Percentiles rank a stretch among this genome's conserved stretches.
Evolutionary conservation across 805 yeast genomes (phyloP).

Genomic region (Candida xyloterini): DNA sequence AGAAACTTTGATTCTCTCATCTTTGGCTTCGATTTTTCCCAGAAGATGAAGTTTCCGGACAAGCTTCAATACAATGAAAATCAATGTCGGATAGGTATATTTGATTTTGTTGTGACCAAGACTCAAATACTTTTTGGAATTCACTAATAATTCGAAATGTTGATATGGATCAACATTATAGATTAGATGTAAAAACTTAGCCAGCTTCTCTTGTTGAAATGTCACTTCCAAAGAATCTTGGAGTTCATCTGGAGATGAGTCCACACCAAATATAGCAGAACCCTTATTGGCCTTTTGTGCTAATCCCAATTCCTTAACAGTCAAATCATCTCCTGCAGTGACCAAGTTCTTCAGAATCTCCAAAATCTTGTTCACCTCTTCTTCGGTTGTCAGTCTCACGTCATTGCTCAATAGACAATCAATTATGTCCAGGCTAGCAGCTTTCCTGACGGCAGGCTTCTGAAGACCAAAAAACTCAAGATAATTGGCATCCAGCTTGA

Average conservation of each 20-base stretch:
- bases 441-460: slow-evolving; percentile 48
- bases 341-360: slow-evolving; percentile 57
- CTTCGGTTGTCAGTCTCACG: slow-evolving; percentile 37
- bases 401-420: slow-evolving; percentile 47
- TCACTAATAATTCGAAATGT: slow-evolving; percentile 44
- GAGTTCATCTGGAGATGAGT: slow-evolving; percentile 21
- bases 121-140: slow-evolving; percentile 46
- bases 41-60: slow-evolving; percentile 46
- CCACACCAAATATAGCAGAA: slow-evolving; percentile 28
- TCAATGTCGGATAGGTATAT: slow-evolving; percentile 74
- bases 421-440: slow-evolving; percentile 60
- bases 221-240: slow-evolving; percentile 37
- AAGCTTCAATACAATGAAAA: slow-evolving; percentile 57
- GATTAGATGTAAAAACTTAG: slow-evolving; percentile 67
- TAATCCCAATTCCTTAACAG: slow-evolving; percentile 41
- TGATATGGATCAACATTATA: slow-evolving; percentile 45
- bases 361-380: slow-evolving; percentile 58
- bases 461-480: slow-evolving; percentile 54
- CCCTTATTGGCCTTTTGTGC: slow-evolving; percentile 9
- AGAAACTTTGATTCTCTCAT: slow-evolving; percentile 21
- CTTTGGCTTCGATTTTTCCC: slow-evolving; percentile 21
- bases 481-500: slow-evolving; percentile 47
- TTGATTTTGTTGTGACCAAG: slow-evolving; percentile 55
- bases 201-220: slow-evolving; percentile 56
- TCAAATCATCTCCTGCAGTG: slow-evolving; percentile 26